Percentiles rank a stretch among this genome's conserved stretches.
phyloP scores from a whole-genome alignment of 2,329 filamentous ascomycete genomes.

The Talaromyces sp. region DNA sequence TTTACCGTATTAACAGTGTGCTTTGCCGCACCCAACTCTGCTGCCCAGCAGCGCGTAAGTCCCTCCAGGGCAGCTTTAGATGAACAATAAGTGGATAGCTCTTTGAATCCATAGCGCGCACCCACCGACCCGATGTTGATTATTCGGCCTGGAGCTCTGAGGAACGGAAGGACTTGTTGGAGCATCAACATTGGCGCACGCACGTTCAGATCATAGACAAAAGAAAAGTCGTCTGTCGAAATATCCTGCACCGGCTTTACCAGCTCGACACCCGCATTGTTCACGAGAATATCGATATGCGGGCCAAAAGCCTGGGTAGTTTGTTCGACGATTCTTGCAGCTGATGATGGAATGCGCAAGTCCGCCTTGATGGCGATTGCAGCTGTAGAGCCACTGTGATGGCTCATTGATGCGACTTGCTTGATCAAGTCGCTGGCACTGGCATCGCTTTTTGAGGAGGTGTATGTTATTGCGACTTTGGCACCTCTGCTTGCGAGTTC shows the following conservation, averaged over 20 bases:
- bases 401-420: background rate
- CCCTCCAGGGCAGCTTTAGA: constrained; percentile 60
- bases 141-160: constrained; percentile 47
- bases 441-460: constrained; percentile 33
- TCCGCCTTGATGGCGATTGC: constrained; percentile 1
- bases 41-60: constrained; percentile 56
- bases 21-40: constrained; percentile 53
- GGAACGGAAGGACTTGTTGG: constrained; percentile 50
- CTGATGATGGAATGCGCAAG: background rate
- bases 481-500: constrained; percentile 47
- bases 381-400: background rate
- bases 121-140: constrained; percentile 50
- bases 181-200: constrained; percentile 52
- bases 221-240: constrained; percentile 48
- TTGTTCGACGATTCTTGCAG: background rate
- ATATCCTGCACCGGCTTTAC: constrained; percentile 37
- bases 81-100: constrained; percentile 49
- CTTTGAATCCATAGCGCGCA: constrained; percentile 34
- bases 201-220: constrained; percentile 56
- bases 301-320: background rate
- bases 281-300: constrained; percentile 19
- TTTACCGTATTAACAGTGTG: constrained; percentile 60
- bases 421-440: constrained; percentile 22
- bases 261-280: constrained; percentile 37
- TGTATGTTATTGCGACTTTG: constrained; percentile 41